These are phyloP conservation scores for Claviceps sp. DNA, from an alignment of 2,329 filamentous ascomycete genomes.

Conservation along the genomic window DNA sequence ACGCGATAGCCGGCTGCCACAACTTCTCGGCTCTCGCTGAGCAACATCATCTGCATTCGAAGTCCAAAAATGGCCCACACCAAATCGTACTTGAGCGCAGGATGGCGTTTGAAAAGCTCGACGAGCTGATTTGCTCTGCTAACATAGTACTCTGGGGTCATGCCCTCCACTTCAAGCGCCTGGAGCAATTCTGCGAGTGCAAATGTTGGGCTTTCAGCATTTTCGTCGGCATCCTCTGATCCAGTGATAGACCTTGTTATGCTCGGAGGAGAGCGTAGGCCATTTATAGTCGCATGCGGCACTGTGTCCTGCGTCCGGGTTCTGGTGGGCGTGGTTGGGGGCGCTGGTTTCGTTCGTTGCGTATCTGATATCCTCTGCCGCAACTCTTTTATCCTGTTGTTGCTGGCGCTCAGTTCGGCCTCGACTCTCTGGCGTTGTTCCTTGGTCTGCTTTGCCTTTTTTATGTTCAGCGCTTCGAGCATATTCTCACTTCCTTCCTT, in stretches of 20 bases:
- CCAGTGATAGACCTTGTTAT: conserved; percentile 40
- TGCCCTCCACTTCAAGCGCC: conserved; percentile 73
- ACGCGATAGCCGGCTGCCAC: conserved; percentile 90
- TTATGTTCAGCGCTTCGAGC: conserved; percentile 83
- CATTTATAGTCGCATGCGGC: conserved; percentile 25
- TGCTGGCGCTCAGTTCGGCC: conserved; percentile 81
- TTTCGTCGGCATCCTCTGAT: conserved; percentile 55
- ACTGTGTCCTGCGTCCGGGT: conserved; percentile 33
- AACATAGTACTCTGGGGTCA: conserved; percentile 91
- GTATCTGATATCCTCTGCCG: conserved; percentile 46
- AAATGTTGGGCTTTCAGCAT: conserved; percentile 78
- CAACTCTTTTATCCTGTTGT: conserved; percentile 52
- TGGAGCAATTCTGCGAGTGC: conserved; percentile 82
- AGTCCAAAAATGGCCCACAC: conserved; percentile 92
- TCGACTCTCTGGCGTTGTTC: conserved; percentile 70
- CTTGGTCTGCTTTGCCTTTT: conserved; percentile 91
- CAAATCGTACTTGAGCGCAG: conserved; percentile 88
- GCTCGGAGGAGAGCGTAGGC: conserved; percentile 44
- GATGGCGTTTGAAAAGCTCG: conserved; percentile 89
- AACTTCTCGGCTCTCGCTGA: conserved; percentile 91
- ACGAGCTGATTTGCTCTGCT: conserved; percentile 83
- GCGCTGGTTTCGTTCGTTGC: conserved; percentile 34
- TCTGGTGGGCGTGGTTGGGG: conserved; percentile 39
- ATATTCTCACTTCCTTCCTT: conserved; percentile 96
- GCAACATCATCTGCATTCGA: conserved; percentile 86